These are phyloP conservation scores for Inga leiocalycina DNA, from an alignment of 306 rosid species.

Conservation along the genomic window DNA sequence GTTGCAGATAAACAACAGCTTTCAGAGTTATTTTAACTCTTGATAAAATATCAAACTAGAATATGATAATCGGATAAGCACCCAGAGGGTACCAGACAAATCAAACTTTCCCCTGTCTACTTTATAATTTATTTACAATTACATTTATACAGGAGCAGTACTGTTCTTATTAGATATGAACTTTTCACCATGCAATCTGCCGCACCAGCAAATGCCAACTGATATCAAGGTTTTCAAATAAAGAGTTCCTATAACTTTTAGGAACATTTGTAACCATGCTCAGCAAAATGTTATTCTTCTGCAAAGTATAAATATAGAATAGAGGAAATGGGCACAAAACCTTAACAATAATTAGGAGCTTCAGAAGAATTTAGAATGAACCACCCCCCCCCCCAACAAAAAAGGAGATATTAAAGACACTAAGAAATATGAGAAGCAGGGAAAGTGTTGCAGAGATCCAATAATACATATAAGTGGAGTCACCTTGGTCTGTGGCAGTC, in stretches of 20 bases:
- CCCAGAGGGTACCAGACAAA: not conserved
- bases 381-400: no score
- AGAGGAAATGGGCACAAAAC: not conserved
- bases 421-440: not conserved
- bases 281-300: not conserved
- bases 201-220: not conserved
- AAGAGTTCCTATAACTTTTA: not conserved
- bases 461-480: constrained; percentile 7
- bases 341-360: no score
- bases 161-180: no score
- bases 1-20: constrained; percentile 11
- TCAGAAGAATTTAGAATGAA: not conserved
- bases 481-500: constrained; percentile 92
- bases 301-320: not conserved
- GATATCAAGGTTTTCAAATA: not conserved
- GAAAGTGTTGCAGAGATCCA: not conserved
- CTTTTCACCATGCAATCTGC: not conserved
- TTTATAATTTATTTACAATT: not conserved
- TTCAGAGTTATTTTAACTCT: not conserved
- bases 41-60: not conserved
- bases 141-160: not conserved
- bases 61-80: constrained; percentile 7
- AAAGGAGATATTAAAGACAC: not conserved
- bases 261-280: not conserved
- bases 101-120: not conserved